Evolutionary conservation across 2,329 filamentous ascomycete genomes (phyloP), one percentile per base, ranked within the genome.

Genomic region (Colletotrichum musae): DNA sequence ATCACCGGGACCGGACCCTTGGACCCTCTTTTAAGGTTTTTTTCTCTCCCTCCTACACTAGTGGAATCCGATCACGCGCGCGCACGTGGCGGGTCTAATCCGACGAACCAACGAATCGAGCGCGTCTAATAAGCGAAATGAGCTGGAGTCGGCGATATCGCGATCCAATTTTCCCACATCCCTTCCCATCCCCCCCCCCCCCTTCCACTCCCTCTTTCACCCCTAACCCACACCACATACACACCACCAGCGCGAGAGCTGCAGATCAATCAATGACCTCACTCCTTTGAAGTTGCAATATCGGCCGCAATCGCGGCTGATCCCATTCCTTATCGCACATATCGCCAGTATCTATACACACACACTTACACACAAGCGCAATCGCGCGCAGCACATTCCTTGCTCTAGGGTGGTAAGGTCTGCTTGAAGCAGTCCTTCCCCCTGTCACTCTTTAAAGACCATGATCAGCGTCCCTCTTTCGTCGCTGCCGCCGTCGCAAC

Each of bases 271-370:
- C 13, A 69, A 50, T 69, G 66, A 61, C 56, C 51, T 63, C 64
- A 63, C 36, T 57, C 51, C 66, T 66, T 61, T 69, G 66, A 69
- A 41, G 58, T 15, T 43, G 32, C 32, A 50, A 41, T 47, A 60
- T 61, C 66, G 62, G 66, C 66, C 66, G 66, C 66, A 52, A 39
- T n/a, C 36, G 66, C 66, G 66, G 66, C 66, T 66, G 66, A 56
- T 24, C 2, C 51, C 61, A 61, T 26, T 69, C 66, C 36, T 69
- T 57, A 52, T 61, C 56, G 52, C 57, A 36, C 10, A 7, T 2
- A 45, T 47, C 56, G 41, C 53, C 53, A 16, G 13, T 45, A 26
- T 16, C 0, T 36, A 26, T 24, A 24, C 21, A 24, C 21, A 24
- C 21, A 24, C 21, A 24, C 21, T 24, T 24, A 36, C 32, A 36